Conservation (phyloP, 805 yeast genomes). For the Candida insectorum region DNA sequence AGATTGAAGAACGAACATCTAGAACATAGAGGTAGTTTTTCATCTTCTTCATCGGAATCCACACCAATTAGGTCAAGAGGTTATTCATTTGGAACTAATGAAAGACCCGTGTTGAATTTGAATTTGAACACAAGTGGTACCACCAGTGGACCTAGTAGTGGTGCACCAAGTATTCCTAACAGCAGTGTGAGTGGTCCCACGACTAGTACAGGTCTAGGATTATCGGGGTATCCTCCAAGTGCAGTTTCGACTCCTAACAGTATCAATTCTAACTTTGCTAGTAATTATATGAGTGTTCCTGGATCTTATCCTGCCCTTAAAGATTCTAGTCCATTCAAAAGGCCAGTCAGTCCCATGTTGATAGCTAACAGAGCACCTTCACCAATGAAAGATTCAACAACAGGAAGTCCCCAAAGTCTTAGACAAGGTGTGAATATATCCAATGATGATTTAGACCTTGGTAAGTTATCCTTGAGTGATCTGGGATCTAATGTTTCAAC, state of each 20-base stretch:
- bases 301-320: constrained; percentile 5
- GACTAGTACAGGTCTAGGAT: constrained; percentile 6
- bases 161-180: constrained; percentile 2
- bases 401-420: constrained; percentile 10
- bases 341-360: constrained; percentile 45
- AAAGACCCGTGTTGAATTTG: constrained; percentile 10
- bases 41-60: constrained; percentile 48
- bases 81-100: constrained; percentile 21
- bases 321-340: constrained; percentile 38
- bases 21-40: constrained; percentile 51
- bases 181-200: not conserved
- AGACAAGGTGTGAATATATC: constrained; percentile 19
- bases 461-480: constrained; percentile 12
- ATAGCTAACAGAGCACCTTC: constrained; percentile 13
- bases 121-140: constrained; percentile 10
- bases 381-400: constrained; percentile 12
- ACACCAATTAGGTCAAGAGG: constrained; percentile 37
- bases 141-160: constrained; percentile 1
- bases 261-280: constrained; percentile 2
- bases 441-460: constrained; percentile 13
- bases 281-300: not conserved
- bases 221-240: constrained; percentile 4
- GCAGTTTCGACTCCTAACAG: constrained; percentile 1
- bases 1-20: constrained; percentile 80
- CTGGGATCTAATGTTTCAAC: not conserved